Conservation (phyloP, 2,329 filamentous ascomycete genomes). For the Whalleya microplaca region DNA sequence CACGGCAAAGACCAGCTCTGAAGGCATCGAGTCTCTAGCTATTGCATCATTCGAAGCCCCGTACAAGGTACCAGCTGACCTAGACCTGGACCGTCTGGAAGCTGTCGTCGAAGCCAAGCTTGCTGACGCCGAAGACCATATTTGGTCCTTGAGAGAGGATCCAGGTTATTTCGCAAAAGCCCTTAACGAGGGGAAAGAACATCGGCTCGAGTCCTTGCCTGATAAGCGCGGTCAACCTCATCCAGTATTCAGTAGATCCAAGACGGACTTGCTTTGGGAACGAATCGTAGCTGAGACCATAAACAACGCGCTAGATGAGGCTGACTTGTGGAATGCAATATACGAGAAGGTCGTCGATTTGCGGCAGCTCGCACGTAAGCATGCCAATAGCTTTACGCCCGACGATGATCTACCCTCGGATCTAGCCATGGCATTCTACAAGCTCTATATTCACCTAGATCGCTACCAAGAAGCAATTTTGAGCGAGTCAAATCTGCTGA, state of each 20-base stretch:
- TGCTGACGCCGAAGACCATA: conserved; percentile 8
- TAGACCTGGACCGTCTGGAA: not conserved
- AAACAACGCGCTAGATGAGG: not conserved
- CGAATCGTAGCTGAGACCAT: not conserved
- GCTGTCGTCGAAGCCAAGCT: conserved; percentile 3
- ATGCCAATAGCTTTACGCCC: not conserved
- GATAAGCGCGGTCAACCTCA: not conserved
- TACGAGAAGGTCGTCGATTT: not conserved
- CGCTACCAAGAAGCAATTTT: not conserved
- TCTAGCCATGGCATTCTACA: not conserved
- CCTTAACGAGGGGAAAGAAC: not conserved
- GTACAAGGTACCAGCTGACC: not conserved
- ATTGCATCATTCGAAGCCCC: conserved; percentile 3
- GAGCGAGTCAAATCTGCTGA: not conserved
- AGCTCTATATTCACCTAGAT: not conserved
- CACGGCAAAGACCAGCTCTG: not conserved
- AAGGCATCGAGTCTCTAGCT: not conserved
- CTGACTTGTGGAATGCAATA: not conserved
- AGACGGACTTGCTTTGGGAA: not conserved
- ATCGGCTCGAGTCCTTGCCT: not conserved
- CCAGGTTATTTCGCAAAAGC: conserved; percentile 11
- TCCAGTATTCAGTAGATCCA: not conserved
- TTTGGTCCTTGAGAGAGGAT: conserved; percentile 8
- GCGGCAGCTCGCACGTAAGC: not conserved
- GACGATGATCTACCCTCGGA: not conserved